Evolutionary conservation across 306 rosid species (phyloP), one percentile per base, ranked within the genome.

Genomic region (Inga laurina): DNA sequence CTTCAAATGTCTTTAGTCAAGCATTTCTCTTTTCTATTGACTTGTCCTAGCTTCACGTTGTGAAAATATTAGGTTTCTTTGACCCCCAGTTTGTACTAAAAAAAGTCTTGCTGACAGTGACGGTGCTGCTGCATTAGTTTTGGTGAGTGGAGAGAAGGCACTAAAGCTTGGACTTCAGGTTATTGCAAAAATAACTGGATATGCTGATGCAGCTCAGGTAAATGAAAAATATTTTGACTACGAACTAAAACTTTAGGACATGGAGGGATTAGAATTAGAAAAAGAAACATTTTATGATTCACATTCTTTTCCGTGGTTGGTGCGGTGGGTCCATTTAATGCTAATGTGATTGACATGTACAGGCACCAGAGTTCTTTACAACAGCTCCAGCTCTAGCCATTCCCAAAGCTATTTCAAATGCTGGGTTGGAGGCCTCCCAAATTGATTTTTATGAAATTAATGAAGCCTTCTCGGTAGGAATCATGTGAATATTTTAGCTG

Each of bases 171-270:
- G 99, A 19, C 90, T 97, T 76, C 84, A 92, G 81, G 99, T 94
- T 84, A 90, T 97, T 35, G 99, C 97, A 75, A 97, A 94, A 92
- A 90, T 97, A 82, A 77, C 87, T 70, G 99, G 99, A 86, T 97
- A 89, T 62, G 97, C 97, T 37, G 99, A 97, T 88, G 98, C 99
- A 76, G 99, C 99, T 81, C 97, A 97, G 95, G 99, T 96, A 89
- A 75, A 62, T 74, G 54, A 61, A 65, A 75, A 16, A 79, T 39
- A 73, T 19, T 79, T 76, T 77, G 81, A 72, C 73, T 78, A 54
- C 37, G 79, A 66, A 65, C 35, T 76, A 62, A 73, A 49, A 64
- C 37, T 70, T 59, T 72, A 48, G 76, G 69, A 72, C 52, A 39
- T 19, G 46, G 56, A 52, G 75, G 65, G 84, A 41, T 77, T 59